Conservation (phyloP, 2,329 filamentous ascomycete genomes). For the Tolypocladium inflatum region DNA sequence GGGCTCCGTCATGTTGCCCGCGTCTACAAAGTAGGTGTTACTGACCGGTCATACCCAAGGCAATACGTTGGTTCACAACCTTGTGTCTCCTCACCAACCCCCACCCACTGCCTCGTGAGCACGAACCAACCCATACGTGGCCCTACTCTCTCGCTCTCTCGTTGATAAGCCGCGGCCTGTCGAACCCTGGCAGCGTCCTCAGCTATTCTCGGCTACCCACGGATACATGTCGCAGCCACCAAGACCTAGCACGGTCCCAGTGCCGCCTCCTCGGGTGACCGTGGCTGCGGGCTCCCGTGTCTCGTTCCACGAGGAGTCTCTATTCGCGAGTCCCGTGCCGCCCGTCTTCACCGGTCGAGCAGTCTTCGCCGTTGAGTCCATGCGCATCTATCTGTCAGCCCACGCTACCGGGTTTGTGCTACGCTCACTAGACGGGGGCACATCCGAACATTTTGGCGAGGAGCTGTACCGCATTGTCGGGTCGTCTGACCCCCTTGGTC, state of each 20-base stretch:
- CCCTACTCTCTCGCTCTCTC: background rate
- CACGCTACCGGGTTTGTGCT: background rate
- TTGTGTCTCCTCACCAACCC: background rate
- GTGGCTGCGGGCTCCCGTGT: background rate
- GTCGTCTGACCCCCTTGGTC: background rate
- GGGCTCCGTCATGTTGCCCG: too few relatives aligned
- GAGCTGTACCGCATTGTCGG: background rate
- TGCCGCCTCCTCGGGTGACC: background rate
- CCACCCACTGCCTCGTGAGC: background rate
- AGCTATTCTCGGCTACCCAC: background rate
- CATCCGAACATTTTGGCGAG: background rate
- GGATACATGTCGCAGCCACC: background rate
- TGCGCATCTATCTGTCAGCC: background rate
- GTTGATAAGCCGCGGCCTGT: background rate
- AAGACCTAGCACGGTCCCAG: background rate
- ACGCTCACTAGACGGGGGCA: background rate
- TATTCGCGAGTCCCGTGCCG: background rate
- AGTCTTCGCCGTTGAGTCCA: background rate
- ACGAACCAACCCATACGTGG: background rate
- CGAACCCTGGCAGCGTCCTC: too few relatives aligned
- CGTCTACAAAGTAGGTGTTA: too few relatives aligned
- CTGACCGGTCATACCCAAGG: background rate
- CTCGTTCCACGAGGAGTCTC: background rate
- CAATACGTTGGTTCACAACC: background rate
- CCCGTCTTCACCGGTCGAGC: background rate